phyloP scores from a whole-genome alignment of 306 rosid species.

The Leucaena leucocephala region DNA sequence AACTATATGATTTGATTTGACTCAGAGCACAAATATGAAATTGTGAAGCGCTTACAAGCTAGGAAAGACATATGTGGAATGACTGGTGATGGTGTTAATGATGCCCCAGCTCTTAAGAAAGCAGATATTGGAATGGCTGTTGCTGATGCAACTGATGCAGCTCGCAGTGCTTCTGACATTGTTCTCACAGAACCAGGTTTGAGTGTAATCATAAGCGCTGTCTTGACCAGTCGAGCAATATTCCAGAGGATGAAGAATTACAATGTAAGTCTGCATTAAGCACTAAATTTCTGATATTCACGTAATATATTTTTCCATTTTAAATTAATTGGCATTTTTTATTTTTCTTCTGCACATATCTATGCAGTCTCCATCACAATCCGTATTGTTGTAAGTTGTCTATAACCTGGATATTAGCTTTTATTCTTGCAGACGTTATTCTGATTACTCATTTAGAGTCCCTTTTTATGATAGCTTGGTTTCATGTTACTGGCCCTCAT shows the following conservation, averaged over 20 bases:
- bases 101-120: constrained; percentile 85
- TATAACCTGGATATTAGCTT: neutral
- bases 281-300: neutral
- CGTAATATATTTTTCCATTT: neutral
- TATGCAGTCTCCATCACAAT: constrained; percentile 90
- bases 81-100: constrained; percentile 93
- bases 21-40: constrained; percentile 86
- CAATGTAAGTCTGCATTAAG: constrained; percentile 50
- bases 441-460: constrained; percentile 27
- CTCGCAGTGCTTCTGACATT: constrained; percentile 88
- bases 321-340: neutral
- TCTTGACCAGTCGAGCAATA: constrained; percentile 87
- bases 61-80: constrained; percentile 83
- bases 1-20: neutral
- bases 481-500: constrained; percentile 88
- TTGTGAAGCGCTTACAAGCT: constrained; percentile 78
- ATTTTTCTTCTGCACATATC: constrained; percentile 55
- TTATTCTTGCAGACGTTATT: constrained; percentile 26
- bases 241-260: constrained; percentile 94
- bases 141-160: constrained; percentile 93
- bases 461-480: constrained; percentile 65
- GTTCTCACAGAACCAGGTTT: constrained; percentile 89
- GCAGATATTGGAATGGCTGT: constrained; percentile 95
- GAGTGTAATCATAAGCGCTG: constrained; percentile 85
- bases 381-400: constrained; percentile 77